Conservation (phyloP, 345 rosid species). For the Salix udensis region DNA sequence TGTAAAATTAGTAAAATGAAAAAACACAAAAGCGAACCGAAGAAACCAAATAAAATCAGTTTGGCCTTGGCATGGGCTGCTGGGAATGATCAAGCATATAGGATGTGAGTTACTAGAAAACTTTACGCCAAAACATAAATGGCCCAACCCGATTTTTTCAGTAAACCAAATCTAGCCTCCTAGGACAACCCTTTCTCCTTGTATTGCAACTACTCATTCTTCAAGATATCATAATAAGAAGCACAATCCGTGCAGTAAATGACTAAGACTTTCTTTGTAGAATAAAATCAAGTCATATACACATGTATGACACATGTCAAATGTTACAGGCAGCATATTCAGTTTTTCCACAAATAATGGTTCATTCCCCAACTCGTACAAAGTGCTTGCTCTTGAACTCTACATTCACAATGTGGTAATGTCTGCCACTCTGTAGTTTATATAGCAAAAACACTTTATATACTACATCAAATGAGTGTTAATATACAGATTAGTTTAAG, state of each 20-base stretch:
- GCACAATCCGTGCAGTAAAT: background rate
- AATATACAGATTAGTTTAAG: background rate
- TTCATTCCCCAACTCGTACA: background rate
- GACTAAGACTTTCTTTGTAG: background rate
- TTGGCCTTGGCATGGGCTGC: background rate
- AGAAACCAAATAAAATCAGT: background rate
- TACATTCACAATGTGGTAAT: background rate
- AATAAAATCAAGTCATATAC: background rate
- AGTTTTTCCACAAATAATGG: background rate
- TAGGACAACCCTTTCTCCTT: background rate
- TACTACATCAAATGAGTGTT: background rate
- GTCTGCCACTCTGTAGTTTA: background rate
- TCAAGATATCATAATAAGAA: background rate
- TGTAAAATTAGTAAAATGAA: slow-evolving; percentile 9
- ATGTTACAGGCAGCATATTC: background rate
- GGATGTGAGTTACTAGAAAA: background rate
- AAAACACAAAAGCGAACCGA: background rate
- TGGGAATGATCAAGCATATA: background rate
- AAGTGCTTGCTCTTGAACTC: background rate
- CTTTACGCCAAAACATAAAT: background rate
- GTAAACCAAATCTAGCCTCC: slow-evolving; percentile 2
- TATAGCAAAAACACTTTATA: background rate
- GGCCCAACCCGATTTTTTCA: background rate
- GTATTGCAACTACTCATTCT: background rate
- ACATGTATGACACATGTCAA: background rate